Base-by-base conservation (phyloP, 2,329 filamentous ascomycete species). In the Apiospora marii region DNA sequence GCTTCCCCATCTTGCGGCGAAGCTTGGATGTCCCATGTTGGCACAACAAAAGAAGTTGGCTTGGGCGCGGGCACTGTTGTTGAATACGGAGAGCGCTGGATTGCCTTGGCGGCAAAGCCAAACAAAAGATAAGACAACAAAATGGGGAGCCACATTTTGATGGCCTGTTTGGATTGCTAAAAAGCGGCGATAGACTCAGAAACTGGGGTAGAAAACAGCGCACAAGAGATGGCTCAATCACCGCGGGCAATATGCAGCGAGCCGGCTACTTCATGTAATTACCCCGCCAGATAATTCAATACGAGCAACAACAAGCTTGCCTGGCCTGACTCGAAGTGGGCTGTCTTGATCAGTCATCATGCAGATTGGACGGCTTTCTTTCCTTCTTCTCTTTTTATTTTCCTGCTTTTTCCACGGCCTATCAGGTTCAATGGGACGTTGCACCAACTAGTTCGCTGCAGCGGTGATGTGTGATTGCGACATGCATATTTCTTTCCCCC, bases 21-120 rank as follows among this genome's bases (percentile, higher is more conserved):
- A 0, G 87, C 87, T 71, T 87, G 84, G 24, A 90, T 76, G 72
- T 86, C 81, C 88, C 88, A 90, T 30, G 78, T 76, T 3, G 84
- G 82, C 70, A 87, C 83, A 16, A 78, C 75, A 4, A 77, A 74
- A 3, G 74, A 61, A 10, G 49, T 43, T 14, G 67, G 67, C 44
- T 41, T 37, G 53, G 53, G 53, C 2, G 53, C 37, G 7, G 53
- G 30, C 14, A 22, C 27, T 22, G 27, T 19, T 10, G 53, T 61
- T 4, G 53, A 30, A 22, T 61, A 61, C 4, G 53, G 53, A 2
- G 53, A 61, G 19, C 30, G 53, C 2, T 34, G n/a, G 58, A 41
- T 41, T 64, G 58, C 58, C 7, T n/a, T 34, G 34, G 19, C 58
- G 19, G 14, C 19, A 10, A 10, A 14, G 30, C 30, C 58, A n/a